phyloP scores from a whole-genome alignment of 192 early-diverging fungal genomes.

The Funneliformis geosporum region DNA sequence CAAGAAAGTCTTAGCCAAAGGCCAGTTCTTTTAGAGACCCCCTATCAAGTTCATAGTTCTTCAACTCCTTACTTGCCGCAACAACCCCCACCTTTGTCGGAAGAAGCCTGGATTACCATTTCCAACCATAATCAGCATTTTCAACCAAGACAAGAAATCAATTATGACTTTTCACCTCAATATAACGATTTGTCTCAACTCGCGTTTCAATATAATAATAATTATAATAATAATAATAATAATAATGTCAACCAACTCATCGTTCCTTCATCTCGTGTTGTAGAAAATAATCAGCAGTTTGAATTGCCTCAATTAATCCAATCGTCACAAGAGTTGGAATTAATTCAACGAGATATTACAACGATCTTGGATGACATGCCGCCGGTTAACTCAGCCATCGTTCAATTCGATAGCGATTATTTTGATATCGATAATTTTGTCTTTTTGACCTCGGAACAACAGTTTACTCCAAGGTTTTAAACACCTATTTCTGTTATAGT shows the following conservation, averaged over 20 bases:
- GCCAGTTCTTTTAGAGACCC: background rate
- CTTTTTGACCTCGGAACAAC: background rate
- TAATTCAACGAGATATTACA: background rate
- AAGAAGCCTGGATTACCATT: background rate
- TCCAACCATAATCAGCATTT: background rate
- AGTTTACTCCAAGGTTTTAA: background rate
- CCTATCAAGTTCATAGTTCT: background rate
- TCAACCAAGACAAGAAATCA: background rate
- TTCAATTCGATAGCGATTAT: background rate
- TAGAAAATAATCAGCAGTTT: background rate
- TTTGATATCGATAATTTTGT: background rate
- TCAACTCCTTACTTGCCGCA: background rate
- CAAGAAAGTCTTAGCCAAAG: background rate
- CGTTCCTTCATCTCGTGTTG: background rate
- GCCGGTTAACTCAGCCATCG: background rate
- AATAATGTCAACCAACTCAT: background rate
- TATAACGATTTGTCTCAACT: background rate
- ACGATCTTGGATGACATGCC: too few species aligned
- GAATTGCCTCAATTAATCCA: background rate
- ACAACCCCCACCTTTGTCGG: background rate
- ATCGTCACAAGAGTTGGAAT: background rate
- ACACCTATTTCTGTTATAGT: too few species aligned
- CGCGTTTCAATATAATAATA: background rate
- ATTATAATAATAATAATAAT: too few species aligned
- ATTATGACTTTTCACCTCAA: background rate